A percentile compares a stretch with the other conserved stretches of the same genome.
Conservation (phyloP, 2,329 filamentous ascomycete genomes). For the Ustulina deusta region DNA sequence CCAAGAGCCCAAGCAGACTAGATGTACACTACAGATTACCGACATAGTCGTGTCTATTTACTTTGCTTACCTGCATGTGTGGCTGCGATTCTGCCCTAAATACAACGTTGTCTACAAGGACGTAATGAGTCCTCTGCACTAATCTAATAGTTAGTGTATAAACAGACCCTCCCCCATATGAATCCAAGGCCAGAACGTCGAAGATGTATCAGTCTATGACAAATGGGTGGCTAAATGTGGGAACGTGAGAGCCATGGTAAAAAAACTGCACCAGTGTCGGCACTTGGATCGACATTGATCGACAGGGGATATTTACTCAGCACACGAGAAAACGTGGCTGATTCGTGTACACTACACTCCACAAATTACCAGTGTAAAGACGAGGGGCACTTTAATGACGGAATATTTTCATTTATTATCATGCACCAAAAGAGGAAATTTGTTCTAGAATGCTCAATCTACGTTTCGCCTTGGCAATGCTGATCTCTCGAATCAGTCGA, state of each 20-base stretch:
- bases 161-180: slow-evolving; percentile 29
- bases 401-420: slow-evolving; percentile 12
- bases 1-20: not conserved
- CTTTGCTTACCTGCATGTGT: slow-evolving; percentile 3
- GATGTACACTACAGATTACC: not conserved
- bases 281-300: slow-evolving; percentile 36
- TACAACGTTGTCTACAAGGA: not conserved
- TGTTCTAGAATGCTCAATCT: no score
- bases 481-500: slow-evolving; percentile 3
- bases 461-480: slow-evolving; percentile 5
- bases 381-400: no score
- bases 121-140: slow-evolving; percentile 21
- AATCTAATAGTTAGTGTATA: slow-evolving; percentile 6
- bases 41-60: not conserved
- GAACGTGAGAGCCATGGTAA: slow-evolving; percentile 6
- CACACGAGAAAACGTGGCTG: slow-evolving; percentile 9
- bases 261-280: slow-evolving; percentile 25
- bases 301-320: slow-evolving; percentile 31
- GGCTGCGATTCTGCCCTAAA: not conserved
- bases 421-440: slow-evolving; percentile 9
- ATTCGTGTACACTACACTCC: slow-evolving; percentile 17
- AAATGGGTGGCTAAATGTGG: slow-evolving; percentile 26
- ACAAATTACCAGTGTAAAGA: slow-evolving; percentile 2
- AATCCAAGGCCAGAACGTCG: slow-evolving; percentile 14
- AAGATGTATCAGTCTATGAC: slow-evolving; percentile 7